Evolutionary conservation across 2,329 filamentous ascomycete species (phyloP).

Genomic region (Pezicula radicicola): DNA sequence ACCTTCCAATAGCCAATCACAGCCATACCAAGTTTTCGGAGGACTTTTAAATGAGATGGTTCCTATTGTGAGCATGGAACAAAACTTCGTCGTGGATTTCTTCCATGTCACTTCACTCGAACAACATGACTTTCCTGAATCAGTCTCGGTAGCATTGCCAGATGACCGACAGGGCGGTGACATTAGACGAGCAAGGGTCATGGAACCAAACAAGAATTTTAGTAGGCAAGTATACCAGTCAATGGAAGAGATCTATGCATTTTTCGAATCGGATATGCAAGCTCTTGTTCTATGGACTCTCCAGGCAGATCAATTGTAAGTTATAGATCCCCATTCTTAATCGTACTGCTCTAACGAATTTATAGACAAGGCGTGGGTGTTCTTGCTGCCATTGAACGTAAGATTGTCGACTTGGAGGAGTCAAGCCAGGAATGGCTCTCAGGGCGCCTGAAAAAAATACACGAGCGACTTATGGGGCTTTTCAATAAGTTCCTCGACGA

Average conservation of each 20-base stretch:
- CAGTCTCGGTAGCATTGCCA: constrained; percentile 64
- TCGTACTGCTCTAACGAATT: constrained; percentile 12
- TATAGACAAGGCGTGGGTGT: constrained; percentile 83
- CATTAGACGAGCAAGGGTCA: constrained; percentile 69
- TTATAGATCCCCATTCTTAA: constrained; percentile 18
- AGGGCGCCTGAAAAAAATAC: constrained; percentile 74
- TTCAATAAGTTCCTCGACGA: constrained; percentile 92
- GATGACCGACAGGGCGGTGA: constrained; percentile 70
- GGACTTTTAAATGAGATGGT: constrained; percentile 78
- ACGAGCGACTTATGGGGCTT: constrained; percentile 67
- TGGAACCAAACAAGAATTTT: constrained; percentile 84
- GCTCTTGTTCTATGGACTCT: constrained; percentile 81
- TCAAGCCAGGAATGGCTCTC: constrained; percentile 92
- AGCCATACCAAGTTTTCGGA: constrained; percentile 79
- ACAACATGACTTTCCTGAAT: constrained; percentile 78
- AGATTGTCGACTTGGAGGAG: constrained; percentile 75
- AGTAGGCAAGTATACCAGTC: constrained; percentile 80
- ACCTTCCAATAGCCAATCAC: constrained; percentile 59
- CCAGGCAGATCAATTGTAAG: constrained; percentile 76
- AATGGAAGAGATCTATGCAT: constrained; percentile 86
- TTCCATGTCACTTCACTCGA: constrained; percentile 91
- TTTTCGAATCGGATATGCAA: constrained; percentile 76
- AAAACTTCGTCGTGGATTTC: constrained; percentile 96
- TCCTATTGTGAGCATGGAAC: constrained; percentile 84
- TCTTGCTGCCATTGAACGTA: constrained; percentile 75